phyloP scores from a whole-genome alignment of 1,284 basidiomycete species.

The Schizopora paradoxa region DNA sequence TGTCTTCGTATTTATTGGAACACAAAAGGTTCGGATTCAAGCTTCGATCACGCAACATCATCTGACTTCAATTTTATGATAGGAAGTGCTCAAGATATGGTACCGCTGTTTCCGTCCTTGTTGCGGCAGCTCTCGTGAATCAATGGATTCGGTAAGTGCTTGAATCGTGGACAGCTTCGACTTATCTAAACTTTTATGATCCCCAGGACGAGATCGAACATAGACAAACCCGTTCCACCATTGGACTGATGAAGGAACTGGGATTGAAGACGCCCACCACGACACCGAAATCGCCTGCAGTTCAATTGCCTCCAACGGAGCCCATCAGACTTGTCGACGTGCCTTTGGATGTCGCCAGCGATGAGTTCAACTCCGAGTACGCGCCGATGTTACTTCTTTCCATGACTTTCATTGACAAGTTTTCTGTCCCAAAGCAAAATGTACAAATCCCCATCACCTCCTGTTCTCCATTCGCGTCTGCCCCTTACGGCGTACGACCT shows the following conservation, averaged over 20 bases:
- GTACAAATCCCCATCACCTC: too few relatives aligned
- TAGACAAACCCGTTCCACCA: conserved; percentile 4
- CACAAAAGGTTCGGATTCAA: conserved; percentile 13
- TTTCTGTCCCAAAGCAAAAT: too few relatives aligned
- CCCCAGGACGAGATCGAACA: neutral
- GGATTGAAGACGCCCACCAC: neutral
- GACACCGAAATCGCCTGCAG: neutral
- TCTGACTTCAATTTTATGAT: neutral
- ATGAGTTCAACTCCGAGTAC: too few relatives aligned
- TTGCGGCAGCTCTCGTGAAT: neutral
- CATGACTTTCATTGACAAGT: neutral
- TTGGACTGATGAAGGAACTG: conserved; percentile 5
- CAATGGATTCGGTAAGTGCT: too few relatives aligned
- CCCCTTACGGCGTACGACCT: too few relatives aligned
- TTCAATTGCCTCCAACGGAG: conserved; percentile 5
- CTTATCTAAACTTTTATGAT: too few relatives aligned
- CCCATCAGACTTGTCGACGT: conserved; percentile 7
- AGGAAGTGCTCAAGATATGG: conserved; percentile 15
- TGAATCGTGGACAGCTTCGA: too few relatives aligned
- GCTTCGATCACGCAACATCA: neutral
- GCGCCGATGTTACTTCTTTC: neutral
- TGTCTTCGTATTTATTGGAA: conserved; percentile 17
- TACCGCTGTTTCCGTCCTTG: conserved; percentile 5
- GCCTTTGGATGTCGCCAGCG: conserved; percentile 1
- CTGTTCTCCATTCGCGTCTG: too few relatives aligned